Evolutionary conservation across 1,284 basidiomycete genomes (phyloP).

Genomic region (Pseudozyma thailandica): DNA sequence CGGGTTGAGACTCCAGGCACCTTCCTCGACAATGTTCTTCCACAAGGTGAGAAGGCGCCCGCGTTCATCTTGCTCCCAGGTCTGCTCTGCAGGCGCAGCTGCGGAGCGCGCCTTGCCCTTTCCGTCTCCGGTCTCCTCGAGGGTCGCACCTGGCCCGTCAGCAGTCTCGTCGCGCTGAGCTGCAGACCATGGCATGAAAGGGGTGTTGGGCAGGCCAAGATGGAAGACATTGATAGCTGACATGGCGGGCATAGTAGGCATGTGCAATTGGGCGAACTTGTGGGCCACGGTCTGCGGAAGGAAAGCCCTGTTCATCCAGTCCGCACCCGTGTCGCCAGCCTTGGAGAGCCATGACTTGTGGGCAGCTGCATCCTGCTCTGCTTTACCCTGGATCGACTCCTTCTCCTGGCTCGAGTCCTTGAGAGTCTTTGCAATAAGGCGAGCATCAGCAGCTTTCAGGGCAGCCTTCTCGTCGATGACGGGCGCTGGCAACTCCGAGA

Average conservation of each 20-base stretch:
- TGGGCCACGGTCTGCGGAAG: slow-evolving; percentile 45
- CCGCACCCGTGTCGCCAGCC: slow-evolving; percentile 47
- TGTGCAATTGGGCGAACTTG: slow-evolving; percentile 49
- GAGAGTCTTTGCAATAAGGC: slow-evolving; percentile 5
- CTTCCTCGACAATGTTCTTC: slow-evolving; percentile 59
- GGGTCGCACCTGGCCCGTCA: not conserved
- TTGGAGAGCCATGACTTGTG: slow-evolving; percentile 50
- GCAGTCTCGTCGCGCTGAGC: slow-evolving; percentile 12
- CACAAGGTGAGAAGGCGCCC: slow-evolving; percentile 46
- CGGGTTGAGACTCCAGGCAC: slow-evolving; percentile 52
- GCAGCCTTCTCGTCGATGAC: slow-evolving; percentile 38
- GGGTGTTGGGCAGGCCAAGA: slow-evolving; percentile 39
- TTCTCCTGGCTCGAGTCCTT: not conserved
- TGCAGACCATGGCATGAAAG: slow-evolving; percentile 49
- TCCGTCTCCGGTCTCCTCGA: slow-evolving; percentile 11
- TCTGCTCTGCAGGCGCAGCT: slow-evolving; percentile 13
- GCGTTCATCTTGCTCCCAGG: slow-evolving; percentile 48
- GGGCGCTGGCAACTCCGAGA: slow-evolving; percentile 23
- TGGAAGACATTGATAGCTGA: slow-evolving; percentile 59
- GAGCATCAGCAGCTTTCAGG: slow-evolving; percentile 25
- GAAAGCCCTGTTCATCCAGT: slow-evolving; percentile 50
- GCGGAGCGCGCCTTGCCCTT: slow-evolving; percentile 32
- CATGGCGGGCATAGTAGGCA: slow-evolving; percentile 49
- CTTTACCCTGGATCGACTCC: not conserved
- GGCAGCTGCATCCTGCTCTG: slow-evolving; percentile 7